A percentile compares a stretch with the other conserved stretches of the same genome.
Evolutionary conservation across 2,329 filamentous ascomycete genomes (phyloP).

Genomic region (Berkeleyomyces basicola): DNA sequence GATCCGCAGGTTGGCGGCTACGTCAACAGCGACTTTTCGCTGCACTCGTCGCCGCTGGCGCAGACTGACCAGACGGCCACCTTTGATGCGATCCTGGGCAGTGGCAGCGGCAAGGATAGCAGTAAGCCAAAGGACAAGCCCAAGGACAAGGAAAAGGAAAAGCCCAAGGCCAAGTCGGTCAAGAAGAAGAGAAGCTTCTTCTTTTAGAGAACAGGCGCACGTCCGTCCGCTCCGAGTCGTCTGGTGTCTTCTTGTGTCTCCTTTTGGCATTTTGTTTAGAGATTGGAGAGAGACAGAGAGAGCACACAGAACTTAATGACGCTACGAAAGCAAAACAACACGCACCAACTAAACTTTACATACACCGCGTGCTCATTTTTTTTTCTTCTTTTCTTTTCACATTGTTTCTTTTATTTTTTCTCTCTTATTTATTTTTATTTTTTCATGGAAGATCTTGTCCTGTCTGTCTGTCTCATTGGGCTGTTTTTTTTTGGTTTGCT

Average conservation of each 20-base stretch:
- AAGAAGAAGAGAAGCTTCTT: slow-evolving; percentile 29
- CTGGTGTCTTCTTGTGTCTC: not conserved
- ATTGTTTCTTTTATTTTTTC: not conserved
- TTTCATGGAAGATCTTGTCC: not conserved
- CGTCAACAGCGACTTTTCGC: slow-evolving; percentile 9
- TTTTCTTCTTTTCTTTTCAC: not conserved
- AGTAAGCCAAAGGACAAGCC: not conserved
- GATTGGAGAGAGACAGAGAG: no score
- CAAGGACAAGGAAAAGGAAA: slow-evolving; percentile 15
- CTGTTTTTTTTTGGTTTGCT: not conserved
- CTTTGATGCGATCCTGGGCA: slow-evolving; percentile 33
- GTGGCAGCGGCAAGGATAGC: slow-evolving; percentile 9
- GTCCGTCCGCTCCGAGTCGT: not conserved
- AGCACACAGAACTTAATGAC: not conserved
- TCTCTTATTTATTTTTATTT: not conserved
- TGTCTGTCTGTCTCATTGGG: not conserved
- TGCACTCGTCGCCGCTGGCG: slow-evolving; percentile 16
- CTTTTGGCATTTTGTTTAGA: not conserved
- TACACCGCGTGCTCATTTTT: not conserved
- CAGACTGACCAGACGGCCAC: slow-evolving; percentile 22
- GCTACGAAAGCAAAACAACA: slow-evolving; percentile 14
- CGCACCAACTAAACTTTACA: not conserved
- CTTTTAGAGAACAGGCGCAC: slow-evolving; percentile 15
- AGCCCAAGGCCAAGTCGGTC: slow-evolving; percentile 18
- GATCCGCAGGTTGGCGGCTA: slow-evolving; percentile 16